Conservation (phyloP, 2,329 filamentous ascomycete genomes). For the Cladosporium oxysporum region DNA sequence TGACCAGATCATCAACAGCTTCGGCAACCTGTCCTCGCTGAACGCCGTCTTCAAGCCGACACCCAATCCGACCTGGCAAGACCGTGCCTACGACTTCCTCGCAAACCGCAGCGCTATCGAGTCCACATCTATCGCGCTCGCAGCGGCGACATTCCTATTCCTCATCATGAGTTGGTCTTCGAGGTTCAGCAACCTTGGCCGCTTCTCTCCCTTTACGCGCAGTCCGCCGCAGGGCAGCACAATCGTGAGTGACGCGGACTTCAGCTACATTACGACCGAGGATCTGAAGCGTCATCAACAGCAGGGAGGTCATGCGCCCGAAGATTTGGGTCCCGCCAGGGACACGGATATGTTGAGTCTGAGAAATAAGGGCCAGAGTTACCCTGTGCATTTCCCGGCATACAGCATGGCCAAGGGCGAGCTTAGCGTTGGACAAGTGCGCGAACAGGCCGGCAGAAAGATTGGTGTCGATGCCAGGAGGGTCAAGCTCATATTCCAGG, state of each 20-base stretch:
- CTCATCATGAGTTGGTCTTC: conserved; percentile 52
- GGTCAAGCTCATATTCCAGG: conserved; percentile 74
- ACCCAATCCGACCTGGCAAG: conserved; percentile 17
- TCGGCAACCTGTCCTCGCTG: conserved; percentile 25
- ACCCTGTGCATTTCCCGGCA: conserved; percentile 71
- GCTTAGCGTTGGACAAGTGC: conserved; percentile 65
- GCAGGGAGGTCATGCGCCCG: conserved; percentile 43
- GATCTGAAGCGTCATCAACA: conserved; percentile 52
- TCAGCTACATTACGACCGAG: conserved; percentile 78
- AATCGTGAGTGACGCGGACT: conserved; percentile 73
- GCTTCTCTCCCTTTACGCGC: conserved; percentile 53
- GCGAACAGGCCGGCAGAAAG: conserved; percentile 66
- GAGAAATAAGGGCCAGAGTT: conserved; percentile 66
- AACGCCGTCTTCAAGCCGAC: conserved; percentile 25
- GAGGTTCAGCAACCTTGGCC: conserved; percentile 47
- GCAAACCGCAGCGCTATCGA: conserved; percentile 32
- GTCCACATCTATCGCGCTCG: conserved; percentile 36
- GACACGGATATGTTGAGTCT: conserved; percentile 71
- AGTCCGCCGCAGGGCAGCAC: conserved; percentile 43
- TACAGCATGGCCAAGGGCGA: conserved; percentile 75
- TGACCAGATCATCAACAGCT: conserved; percentile 25
- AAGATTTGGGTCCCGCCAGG: conserved; percentile 46
- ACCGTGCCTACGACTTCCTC: conserved; percentile 29
- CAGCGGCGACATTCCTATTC: conserved; percentile 40
- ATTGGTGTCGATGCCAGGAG: conserved; percentile 60